A percentile compares a stretch with the other conserved stretches of the same genome.
Conservation (phyloP, 1,284 basidiomycete species). For the Coniophora puteana region DNA sequence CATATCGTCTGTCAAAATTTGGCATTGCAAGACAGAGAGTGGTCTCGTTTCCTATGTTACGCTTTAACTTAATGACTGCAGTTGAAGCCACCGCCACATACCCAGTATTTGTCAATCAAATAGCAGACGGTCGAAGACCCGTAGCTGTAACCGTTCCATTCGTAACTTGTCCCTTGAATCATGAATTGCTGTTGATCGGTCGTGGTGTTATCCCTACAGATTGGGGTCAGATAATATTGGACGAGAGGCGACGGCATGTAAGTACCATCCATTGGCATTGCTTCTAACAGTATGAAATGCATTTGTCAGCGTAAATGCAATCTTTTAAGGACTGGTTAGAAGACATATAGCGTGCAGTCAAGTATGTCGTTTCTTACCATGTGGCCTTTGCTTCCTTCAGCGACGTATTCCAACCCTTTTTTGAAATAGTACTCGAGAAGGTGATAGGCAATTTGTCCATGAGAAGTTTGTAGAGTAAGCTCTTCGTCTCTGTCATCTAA, state of each 20-base stretch:
- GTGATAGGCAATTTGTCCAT: slow-evolving; percentile 8
- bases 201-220: too few relatives aligned
- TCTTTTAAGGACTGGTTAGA: too few relatives aligned
- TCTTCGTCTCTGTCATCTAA: slow-evolving; percentile 5
- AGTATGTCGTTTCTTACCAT: neutral
- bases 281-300: neutral
- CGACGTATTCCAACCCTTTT: neutral
- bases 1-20: slow-evolving; percentile 7
- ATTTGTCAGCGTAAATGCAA: neutral
- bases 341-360: too few relatives aligned
- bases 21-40: slow-evolving; percentile 3
- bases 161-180: neutral
- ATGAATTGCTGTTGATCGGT: too few relatives aligned
- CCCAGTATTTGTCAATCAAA: slow-evolving; percentile 1
- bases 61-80: neutral
- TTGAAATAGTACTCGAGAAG: slow-evolving; percentile 11
- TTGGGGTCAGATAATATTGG: neutral
- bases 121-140: neutral
- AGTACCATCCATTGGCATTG: neutral
- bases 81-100: neutral
- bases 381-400: too few relatives aligned
- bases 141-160: slow-evolving; percentile 2
- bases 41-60: slow-evolving; percentile 6
- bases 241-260: neutral
- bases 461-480: slow-evolving; percentile 8